Evolutionary conservation across 2,329 filamentous ascomycete species (phyloP), one percentile per base, ranked within the genome.

Genomic region (Alternaria sp.): DNA sequence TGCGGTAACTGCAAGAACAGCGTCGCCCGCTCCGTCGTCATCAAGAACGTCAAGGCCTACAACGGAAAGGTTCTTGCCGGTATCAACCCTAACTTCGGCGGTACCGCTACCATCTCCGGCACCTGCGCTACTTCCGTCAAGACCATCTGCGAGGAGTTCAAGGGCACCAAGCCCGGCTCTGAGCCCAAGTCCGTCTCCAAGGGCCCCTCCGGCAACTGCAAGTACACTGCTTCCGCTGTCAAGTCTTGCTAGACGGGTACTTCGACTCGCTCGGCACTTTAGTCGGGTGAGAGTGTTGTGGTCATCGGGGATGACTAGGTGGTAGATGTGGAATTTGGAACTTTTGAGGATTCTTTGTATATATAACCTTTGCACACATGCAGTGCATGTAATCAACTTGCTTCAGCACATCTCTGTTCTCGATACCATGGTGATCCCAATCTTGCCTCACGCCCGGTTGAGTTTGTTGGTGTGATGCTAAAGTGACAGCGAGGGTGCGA

Each of bases 71-170:
- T 78, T 55, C 78, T 84, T 30, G 82, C 79, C 65, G 83, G 84
- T 51, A 85, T 86, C 75, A 86, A 85, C 79, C 79, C 79, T 61
- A 86, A 85, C 81, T 85, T 83, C 66, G 83, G 83, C 13, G 61
- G 84, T 68, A 83, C 82, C 36, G 83, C 85, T 67, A 83, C 82
- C 4, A 83, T 83, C 67, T 79, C 73, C 65, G 52, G 57, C 58
- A 74, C 72, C 51, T 77, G 76, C 63, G 70, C 72, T 59, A 62
- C 69, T 15, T 66, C 54, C 61, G 72, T 74, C 58, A 75, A 78
- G 68, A 68, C 67, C 30, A 73, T 79, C 68, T 79, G 77, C 70
- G 68, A 73, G 70, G 76, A 78, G 67, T 78, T 74, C 68, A 47
- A 77, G 67, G 76, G 76, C 21, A 76, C 71, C 60, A 73, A 44